Evolutionary conservation across 495 filamentous ascomycete genomes (phyloP).

Genomic region (Neurospora hispaniola): DNA sequence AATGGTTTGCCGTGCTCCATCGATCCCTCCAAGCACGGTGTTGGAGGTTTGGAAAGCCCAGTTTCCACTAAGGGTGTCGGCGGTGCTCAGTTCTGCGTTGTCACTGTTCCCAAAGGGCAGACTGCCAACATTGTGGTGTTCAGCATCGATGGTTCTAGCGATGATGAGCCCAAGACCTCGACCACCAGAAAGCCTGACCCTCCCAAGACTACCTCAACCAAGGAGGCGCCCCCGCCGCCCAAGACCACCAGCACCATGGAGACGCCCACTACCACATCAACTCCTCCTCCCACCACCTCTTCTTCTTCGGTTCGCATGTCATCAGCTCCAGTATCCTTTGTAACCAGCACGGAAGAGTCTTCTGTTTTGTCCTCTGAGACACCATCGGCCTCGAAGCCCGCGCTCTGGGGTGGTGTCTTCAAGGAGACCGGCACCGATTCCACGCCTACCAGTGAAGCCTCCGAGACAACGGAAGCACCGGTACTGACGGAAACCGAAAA

Average conservation of each 20-base stretch:
- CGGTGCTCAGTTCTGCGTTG: conserved; percentile 66
- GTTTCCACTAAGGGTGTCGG: conserved; percentile 50
- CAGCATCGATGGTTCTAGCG: conserved; percentile 29
- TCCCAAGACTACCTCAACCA: conserved; percentile 7
- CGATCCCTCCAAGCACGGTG: conserved; percentile 47
- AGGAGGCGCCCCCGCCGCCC: background rate
- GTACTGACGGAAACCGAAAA: background rate
- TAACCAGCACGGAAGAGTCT: background rate
- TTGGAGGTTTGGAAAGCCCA: conserved; percentile 48
- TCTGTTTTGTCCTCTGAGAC: conserved; percentile 3
- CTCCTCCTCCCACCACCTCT: conserved; percentile 7
- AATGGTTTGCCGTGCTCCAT: conserved; percentile 68
- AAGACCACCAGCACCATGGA: conserved; percentile 9
- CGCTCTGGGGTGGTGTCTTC: conserved; percentile 20
- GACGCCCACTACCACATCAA: conserved; percentile 3
- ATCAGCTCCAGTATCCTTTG: background rate
- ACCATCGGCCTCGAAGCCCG: conserved; percentile 5
- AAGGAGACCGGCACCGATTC: conserved; percentile 18
- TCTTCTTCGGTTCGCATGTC: conserved; percentile 9
- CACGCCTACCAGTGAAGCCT: background rate
- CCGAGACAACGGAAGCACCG: background rate
- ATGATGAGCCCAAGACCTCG: conserved; percentile 1
- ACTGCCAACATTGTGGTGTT: conserved; percentile 60
- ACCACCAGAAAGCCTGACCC: conserved; percentile 1
- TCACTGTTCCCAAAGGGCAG: conserved; percentile 58